Conservation (phyloP, 305 asterid genomes). For the Fraxinus latifolia region DNA sequence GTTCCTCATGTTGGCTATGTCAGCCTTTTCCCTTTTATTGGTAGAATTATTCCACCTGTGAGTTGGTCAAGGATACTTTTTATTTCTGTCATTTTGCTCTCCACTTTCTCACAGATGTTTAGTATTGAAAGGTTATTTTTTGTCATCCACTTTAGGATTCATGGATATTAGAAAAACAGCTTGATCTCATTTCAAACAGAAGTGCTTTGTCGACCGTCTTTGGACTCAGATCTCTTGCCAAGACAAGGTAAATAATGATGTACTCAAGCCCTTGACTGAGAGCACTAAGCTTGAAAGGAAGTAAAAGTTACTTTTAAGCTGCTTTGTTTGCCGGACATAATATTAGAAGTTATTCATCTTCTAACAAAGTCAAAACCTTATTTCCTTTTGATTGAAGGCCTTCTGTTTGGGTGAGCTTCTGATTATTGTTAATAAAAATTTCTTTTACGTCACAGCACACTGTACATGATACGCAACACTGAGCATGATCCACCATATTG, state of each 20-base stretch:
- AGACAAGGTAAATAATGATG: constrained; percentile 57
- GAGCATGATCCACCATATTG: constrained; percentile 97
- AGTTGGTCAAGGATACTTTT: constrained; percentile 36
- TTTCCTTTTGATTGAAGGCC: background rate
- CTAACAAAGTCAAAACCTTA: background rate
- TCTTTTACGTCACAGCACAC: constrained; percentile 49
- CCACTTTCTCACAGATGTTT: background rate
- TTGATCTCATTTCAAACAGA: constrained; percentile 74
- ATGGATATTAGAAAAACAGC: constrained; percentile 77
- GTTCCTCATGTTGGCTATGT: constrained; percentile 94
- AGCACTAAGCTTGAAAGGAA: background rate
- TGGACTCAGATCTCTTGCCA: constrained; percentile 90
- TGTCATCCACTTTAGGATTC: constrained; percentile 49
- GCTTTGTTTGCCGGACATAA: background rate
- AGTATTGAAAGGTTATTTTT: constrained; percentile 2
- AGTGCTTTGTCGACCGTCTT: constrained; percentile 76
- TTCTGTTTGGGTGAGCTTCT: constrained; percentile 8
- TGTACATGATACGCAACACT: constrained; percentile 92
- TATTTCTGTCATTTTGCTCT: constrained; percentile 8
- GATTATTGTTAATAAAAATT: background rate
- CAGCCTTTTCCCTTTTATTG: constrained; percentile 92
- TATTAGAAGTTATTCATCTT: background rate
- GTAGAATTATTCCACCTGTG: constrained; percentile 92
- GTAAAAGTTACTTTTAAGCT: background rate
- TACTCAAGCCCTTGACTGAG: background rate